Evolutionary conservation across 2,329 filamentous ascomycete genomes (phyloP).

Genomic region (Emergomyces orientalis): DNA sequence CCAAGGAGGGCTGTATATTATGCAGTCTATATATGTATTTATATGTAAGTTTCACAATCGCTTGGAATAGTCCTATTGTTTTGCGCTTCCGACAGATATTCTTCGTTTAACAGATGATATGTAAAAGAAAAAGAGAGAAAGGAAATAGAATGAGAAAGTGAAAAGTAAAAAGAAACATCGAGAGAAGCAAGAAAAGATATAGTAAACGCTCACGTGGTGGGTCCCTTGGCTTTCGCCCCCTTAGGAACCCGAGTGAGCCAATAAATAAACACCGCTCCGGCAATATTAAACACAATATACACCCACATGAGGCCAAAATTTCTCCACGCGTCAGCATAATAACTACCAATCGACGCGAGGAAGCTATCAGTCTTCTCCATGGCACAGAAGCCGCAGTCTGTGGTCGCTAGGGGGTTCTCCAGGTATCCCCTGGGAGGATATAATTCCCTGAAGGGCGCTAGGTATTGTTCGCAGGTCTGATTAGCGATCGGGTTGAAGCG

Average conservation of each 20-base stretch:
- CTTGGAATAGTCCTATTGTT: neutral
- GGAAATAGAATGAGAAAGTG: neutral
- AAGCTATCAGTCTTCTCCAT: constrained; percentile 42
- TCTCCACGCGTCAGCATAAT: constrained; percentile 48
- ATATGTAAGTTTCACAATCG: neutral
- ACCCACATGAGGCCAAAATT: constrained; percentile 63
- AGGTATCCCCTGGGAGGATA: constrained; percentile 32
- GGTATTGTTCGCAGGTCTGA: constrained; percentile 51
- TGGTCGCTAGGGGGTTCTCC: constrained; percentile 36
- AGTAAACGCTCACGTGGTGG: neutral
- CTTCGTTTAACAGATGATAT: neutral
- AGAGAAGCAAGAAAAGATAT: neutral
- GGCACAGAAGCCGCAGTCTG: constrained; percentile 43
- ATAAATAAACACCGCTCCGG: constrained; percentile 50
- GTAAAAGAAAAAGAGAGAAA: neutral
- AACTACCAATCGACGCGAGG: constrained; percentile 33
- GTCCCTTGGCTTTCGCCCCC: constrained; percentile 11
- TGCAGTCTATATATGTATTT: neutral
- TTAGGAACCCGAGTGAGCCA: constrained; percentile 51
- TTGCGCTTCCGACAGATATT: neutral
- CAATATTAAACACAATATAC: constrained; percentile 56
- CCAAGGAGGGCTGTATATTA: neutral
- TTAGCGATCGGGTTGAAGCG: constrained; percentile 44
- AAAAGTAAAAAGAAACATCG: neutral
- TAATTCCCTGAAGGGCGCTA: constrained; percentile 32